Conservation (phyloP, 148 eudicot species). For the Cornus controversa region DNA sequence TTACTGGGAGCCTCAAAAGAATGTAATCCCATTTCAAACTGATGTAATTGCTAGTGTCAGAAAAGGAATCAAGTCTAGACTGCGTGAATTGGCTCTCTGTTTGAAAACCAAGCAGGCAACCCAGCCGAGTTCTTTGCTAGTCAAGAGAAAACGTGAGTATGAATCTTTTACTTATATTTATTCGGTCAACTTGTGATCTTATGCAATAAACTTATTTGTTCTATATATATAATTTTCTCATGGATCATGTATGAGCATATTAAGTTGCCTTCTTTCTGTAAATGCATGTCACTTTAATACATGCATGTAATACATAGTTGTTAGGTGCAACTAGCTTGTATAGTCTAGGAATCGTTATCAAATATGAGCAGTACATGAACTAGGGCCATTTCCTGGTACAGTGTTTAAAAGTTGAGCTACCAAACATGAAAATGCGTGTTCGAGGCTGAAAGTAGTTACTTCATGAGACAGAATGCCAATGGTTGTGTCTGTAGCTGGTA, state of each 20-base stretch:
- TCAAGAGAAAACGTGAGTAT: conserved; percentile 62
- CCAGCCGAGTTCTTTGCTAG: conserved; percentile 35
- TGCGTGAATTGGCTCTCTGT: conserved; percentile 52
- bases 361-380: not conserved
- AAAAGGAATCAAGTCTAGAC: conserved; percentile 60
- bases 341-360: not conserved
- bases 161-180: conserved; percentile 9
- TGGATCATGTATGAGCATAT: not conserved
- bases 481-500: too few relatives aligned
- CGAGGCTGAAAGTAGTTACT: too few relatives aligned
- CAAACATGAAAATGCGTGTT: too few relatives aligned
- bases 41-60: conserved; percentile 38
- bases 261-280: not conserved
- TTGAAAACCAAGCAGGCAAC: conserved; percentile 46
- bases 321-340: not conserved
- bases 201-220: not conserved
- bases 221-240: not conserved
- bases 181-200: not conserved
- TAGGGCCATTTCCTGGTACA: too few relatives aligned
- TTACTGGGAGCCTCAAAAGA: conserved; percentile 87
- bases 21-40: conserved; percentile 45
- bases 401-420: too few relatives aligned
- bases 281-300: not conserved
- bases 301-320: not conserved
- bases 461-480: too few relatives aligned